Base-by-base conservation (phyloP, 176 grass and related monocot genomes). In the Chrysopogon serrulatus region DNA sequence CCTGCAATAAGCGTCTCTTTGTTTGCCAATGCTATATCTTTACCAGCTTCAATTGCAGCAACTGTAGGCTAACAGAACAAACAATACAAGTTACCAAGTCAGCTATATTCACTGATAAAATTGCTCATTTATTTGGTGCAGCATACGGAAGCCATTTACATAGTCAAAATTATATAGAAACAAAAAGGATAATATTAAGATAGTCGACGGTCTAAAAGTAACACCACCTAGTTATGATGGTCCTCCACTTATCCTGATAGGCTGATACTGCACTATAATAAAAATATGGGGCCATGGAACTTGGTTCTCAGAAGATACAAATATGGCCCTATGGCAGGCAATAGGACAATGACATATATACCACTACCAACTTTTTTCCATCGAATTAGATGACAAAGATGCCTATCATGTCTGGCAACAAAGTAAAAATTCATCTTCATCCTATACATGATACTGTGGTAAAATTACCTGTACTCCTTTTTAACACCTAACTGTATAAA, bases 1-100 rank as follows among this genome's bases (percentile, higher is more conserved):
- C 97, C 97, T n/a, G 97, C 97, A 81, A 99, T 99, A 81, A 99
- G 93, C 1, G 97, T 99, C 45, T 99, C 97, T 89, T 99, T 99
- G 73, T 99, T 99, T 3, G 97, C 97, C 59, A 99, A 49, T 35
- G 97, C 97, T 83, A 99, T 99, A 68, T 99, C 90, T 87, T 96
- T 99, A 68, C 93, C 97, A 47, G 97, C 90, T 83, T 99, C 93
- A 71, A 99, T 99, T 78, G 97, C 97, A 61, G 97, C 93, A 74
- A 99, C 93, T 74, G 97, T 99, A 23, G 97, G 97, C 97, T 99
- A 80, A 36, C 4, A 37, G 47, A 84, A 42, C 27, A 87, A 80
- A 74, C 4, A 51, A 34, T 54, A 56, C 41, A 59, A 65, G 62
- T 63, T 64, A 62, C 24, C 17, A 8, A 56, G 23, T 77, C 51